A percentile compares a stretch with the other conserved stretches of the same genome.
Conservation (phyloP, 2,329 filamentous ascomycete genomes). For the Epichloe typhina region DNA sequence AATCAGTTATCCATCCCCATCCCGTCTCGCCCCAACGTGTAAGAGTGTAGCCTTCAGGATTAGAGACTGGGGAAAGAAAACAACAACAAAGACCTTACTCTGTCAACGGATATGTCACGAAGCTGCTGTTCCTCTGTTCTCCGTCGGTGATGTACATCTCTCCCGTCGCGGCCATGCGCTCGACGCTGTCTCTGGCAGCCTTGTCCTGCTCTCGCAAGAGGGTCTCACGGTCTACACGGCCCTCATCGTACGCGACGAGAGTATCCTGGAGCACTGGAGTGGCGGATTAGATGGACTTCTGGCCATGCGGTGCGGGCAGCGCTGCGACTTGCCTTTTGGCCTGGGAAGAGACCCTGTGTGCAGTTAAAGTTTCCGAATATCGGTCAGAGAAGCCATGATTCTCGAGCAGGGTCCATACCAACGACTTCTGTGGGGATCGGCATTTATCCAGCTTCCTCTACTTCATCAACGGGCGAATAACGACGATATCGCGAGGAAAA, state of each 20-base stretch:
- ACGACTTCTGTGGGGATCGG: neutral
- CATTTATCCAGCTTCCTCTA: neutral
- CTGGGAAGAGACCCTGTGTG: neutral
- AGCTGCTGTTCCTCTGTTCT: conserved; percentile 7
- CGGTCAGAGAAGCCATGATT: neutral
- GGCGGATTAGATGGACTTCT: neutral
- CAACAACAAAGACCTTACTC: conserved; percentile 2
- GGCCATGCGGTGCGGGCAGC: neutral
- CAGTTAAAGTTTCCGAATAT: neutral
- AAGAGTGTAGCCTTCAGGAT: no score
- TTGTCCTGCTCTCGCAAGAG: conserved; percentile 4
- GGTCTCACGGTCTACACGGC: conserved; percentile 3
- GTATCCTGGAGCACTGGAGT: conserved; percentile 3
- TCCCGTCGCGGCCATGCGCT: conserved; percentile 5
- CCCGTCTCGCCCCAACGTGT: neutral
- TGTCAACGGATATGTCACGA: conserved; percentile 6
- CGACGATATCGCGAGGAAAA: no score
- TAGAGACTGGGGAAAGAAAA: neutral
- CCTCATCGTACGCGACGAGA: conserved; percentile 5
- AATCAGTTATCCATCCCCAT: neutral
- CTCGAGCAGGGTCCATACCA: neutral
- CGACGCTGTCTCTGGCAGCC: conserved; percentile 5
- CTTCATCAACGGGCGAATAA: no score
- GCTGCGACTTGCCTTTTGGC: neutral
- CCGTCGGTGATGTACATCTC: conserved; percentile 6